Evolutionary conservation across 2,329 filamentous ascomycete species (phyloP).

Genomic region (Tympanopsis confertula): DNA sequence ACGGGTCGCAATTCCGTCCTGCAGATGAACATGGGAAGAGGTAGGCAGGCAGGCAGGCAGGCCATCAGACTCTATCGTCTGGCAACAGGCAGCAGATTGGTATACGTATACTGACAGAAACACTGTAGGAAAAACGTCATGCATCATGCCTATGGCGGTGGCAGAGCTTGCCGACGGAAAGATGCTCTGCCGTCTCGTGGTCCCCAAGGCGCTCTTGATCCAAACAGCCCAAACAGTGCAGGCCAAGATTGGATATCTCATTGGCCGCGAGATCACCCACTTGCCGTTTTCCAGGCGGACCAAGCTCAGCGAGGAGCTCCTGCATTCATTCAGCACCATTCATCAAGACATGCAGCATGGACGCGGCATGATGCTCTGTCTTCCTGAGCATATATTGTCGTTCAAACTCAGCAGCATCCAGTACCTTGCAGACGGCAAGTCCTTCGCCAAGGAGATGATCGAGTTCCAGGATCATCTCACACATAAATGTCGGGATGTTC

Average conservation of each 20-base stretch:
- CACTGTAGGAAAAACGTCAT: background rate
- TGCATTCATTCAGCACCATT: constrained; percentile 20
- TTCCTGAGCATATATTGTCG: constrained; percentile 42
- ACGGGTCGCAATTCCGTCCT: constrained; percentile 45
- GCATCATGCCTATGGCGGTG: background rate
- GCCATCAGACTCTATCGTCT: no score
- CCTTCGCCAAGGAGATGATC: constrained; percentile 28
- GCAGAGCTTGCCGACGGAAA: constrained; percentile 11
- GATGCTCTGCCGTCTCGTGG: constrained; percentile 27
- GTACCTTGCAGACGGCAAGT: constrained; percentile 23
- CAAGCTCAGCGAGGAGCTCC: constrained; percentile 12
- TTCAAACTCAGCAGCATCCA: constrained; percentile 38
- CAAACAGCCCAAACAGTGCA: constrained; percentile 32
- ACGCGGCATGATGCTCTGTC: constrained; percentile 30
- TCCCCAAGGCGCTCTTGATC: constrained; percentile 28
- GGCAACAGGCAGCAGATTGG: no score
- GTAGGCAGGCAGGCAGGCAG: no score
- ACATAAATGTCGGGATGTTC: constrained; percentile 39
- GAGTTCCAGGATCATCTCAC: constrained; percentile 25
- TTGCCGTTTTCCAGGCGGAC: constrained; percentile 33
- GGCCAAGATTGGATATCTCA: constrained; percentile 33
- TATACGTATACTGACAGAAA: no score
- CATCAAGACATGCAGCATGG: constrained; percentile 19
- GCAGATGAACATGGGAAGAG: constrained; percentile 59
- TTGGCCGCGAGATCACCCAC: constrained; percentile 32